phyloP scores from a whole-genome alignment of 2,329 filamentous ascomycete species.

The Colletotrichum agaves region DNA sequence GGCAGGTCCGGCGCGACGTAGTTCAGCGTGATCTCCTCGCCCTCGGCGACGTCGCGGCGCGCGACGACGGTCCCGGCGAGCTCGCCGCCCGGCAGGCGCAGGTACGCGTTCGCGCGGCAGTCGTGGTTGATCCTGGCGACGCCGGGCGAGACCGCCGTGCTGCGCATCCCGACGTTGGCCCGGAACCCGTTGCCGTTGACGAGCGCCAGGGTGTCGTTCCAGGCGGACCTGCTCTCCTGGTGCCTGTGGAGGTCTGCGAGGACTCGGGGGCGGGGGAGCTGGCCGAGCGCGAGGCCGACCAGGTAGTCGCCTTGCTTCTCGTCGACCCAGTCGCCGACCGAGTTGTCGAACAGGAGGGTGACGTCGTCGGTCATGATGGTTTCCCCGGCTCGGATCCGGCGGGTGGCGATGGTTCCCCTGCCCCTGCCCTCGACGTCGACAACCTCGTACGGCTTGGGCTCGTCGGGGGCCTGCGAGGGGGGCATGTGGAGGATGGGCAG shows the following conservation, averaged over 20 bases:
- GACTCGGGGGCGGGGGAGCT: conserved; percentile 43
- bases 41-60: conserved; percentile 41
- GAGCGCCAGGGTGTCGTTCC: conserved; percentile 48
- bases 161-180: conserved; percentile 1
- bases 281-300: conserved; percentile 43
- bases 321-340: conserved; percentile 46
- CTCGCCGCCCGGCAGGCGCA: conserved; percentile 41
- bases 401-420: conserved; percentile 48
- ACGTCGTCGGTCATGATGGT: conserved; percentile 50
- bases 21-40: conserved; percentile 46
- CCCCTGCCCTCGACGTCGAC: conserved; percentile 46
- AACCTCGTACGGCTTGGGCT: conserved; percentile 42
- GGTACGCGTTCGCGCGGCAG: conserved; percentile 41
- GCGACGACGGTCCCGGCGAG: conserved; percentile 43
- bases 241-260: conserved; percentile 42
- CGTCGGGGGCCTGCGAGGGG: conserved; percentile 9
- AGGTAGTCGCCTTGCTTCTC: conserved; percentile 44
- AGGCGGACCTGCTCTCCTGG: conserved; percentile 39
- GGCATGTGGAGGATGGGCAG: conserved; percentile 1
- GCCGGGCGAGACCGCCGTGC: conserved; percentile 41
- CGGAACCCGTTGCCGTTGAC: conserved; percentile 46
- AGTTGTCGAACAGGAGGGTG: conserved; percentile 44
- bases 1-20: conserved; percentile 39
- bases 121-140: conserved; percentile 31
- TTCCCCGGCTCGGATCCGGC: conserved; percentile 46